A percentile compares a stretch with the other conserved stretches of the same genome.
phyloP scores from a whole-genome alignment of 768 basidiomycete species.

The Omphalotus guepiniiformis region DNA sequence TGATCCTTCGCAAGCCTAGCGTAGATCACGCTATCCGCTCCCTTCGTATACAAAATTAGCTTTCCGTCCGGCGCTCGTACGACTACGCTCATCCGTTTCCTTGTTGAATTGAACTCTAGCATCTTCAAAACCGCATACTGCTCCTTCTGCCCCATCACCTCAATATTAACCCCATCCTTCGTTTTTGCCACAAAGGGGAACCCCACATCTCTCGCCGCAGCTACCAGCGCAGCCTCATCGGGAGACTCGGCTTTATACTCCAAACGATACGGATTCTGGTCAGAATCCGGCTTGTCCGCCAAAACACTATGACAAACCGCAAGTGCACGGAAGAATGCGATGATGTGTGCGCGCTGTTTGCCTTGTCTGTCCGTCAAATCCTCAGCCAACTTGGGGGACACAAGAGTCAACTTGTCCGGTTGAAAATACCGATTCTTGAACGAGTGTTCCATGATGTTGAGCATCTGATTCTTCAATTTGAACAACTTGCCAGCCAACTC shows the following conservation, averaged over 20 bases:
- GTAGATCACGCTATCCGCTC: slow-evolving; percentile 96
- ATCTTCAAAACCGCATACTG: slow-evolving; percentile 73
- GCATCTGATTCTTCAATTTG: slow-evolving; percentile 70
- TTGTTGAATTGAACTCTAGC: slow-evolving; percentile 90
- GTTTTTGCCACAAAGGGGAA: slow-evolving; percentile 83
- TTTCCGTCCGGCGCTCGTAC: slow-evolving; percentile 81
- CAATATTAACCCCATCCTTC: slow-evolving; percentile 78
- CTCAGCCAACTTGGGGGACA: slow-evolving; percentile 80
- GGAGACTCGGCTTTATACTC: slow-evolving; percentile 97
- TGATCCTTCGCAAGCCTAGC: slow-evolving; percentile 76
- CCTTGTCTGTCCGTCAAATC: slow-evolving; percentile 62
- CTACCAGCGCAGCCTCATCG: slow-evolving; percentile 92
- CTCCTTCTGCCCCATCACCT: slow-evolving; percentile 87
- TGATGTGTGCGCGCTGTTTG: slow-evolving; percentile 60
- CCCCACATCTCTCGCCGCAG: slow-evolving; percentile 86
- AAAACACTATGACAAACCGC: slow-evolving; percentile 92
- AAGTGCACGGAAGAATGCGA: slow-evolving; percentile 92
- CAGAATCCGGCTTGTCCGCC: slow-evolving; percentile 66
- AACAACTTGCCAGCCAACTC: slow-evolving; percentile 68
- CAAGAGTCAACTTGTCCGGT: slow-evolving; percentile 76
- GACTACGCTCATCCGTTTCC: slow-evolving; percentile 95
- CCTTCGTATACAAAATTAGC: slow-evolving; percentile 88
- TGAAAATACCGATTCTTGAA: slow-evolving; percentile 91
- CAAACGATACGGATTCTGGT: slow-evolving; percentile 54
- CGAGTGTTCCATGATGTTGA: slow-evolving; percentile 61